Evolutionary conservation across 331 rosid genomes (phyloP).

Genomic region (Quercus tomentella): DNA sequence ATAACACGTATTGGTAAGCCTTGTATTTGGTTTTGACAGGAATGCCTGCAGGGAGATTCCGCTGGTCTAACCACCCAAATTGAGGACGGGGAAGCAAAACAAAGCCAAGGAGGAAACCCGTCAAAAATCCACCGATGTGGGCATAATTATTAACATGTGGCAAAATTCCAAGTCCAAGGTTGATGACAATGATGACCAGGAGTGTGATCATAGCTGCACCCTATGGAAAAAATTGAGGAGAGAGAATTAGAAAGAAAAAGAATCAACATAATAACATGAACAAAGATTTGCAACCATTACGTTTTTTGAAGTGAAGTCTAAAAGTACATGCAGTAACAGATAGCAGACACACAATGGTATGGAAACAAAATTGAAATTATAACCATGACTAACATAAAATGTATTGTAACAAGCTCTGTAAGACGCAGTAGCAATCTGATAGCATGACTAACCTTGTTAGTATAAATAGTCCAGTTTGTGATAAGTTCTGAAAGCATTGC

Average conservation of each 20-base stretch:
- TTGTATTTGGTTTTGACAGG: constrained; percentile 61
- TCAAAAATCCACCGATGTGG: constrained; percentile 76
- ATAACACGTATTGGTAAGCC: constrained; percentile 64
- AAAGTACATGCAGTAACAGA: background rate
- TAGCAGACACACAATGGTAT: background rate
- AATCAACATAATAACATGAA: background rate
- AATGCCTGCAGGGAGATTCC: constrained; percentile 38
- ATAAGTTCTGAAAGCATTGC: constrained; percentile 93
- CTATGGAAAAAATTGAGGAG: constrained; percentile 31
- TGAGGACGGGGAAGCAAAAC: constrained; percentile 73
- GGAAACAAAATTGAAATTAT: background rate
- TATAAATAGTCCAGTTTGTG: constrained; percentile 81
- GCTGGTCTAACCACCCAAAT: constrained; percentile 59
- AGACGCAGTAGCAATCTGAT: background rate
- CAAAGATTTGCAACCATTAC: background rate
- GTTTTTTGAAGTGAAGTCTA: background rate
- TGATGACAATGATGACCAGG: constrained; percentile 53
- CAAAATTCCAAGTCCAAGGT: constrained; percentile 76
- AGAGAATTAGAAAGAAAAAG: background rate
- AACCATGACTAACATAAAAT: background rate
- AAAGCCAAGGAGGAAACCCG: constrained; percentile 80
- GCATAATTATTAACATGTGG: constrained; percentile 83
- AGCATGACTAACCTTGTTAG: constrained; percentile 59
- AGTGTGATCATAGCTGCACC: constrained; percentile 70
- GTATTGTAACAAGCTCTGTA: background rate